Base-by-base conservation (phyloP, 805 yeast genomes). In the Saccharomycopsis fermentans region DNA sequence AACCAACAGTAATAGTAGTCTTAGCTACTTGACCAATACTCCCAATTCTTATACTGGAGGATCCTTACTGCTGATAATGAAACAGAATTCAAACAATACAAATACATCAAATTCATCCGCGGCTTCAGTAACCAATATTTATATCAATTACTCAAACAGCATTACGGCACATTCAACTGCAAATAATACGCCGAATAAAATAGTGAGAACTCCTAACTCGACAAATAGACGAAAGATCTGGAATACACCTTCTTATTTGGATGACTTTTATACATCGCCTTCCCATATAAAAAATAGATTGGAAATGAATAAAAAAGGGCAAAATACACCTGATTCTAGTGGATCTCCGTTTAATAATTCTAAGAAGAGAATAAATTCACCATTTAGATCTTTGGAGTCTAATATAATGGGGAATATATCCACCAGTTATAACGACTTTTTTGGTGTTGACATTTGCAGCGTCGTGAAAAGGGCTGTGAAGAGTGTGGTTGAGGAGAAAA, bases 221-320 rank as follows among this genome's bases (percentile, higher is more conserved):
- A 69, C 68, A 51, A 74, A 81, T 8, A 69, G 77, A 67, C 77
- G 76, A 63, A 81, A 77, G 65, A 71, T 81, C 52, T 82, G 87
- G 86, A 78, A 81, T 64, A 81, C 87, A 21, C 88, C 88, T 14
- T 77, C 83, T 1, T 82, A 81, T 65, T 71, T 83, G 58, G 88
- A 84, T 60, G 89, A 84, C 64, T 84, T 84, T 66, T 81, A 83
- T 64, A 78, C 82, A 47, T 80, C 85, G 24, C 81, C 81, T 17
- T 66, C 68, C 11, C 47, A 40, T 40, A 24, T 37, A 14, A 43
- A 27, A 27, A 43, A 43, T 43, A 21, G 50, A 43, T 43, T 43
- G n/a, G 50, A 51, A 51, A 34, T 16, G 37, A 51, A 26, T 27
- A 35, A 43, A 21, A 43, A 43, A 11, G 50, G 50, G 29, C 50